These are phyloP conservation scores for Primulina eburnea DNA, from an alignment of 257 asterid genomes.

Conservation along the genomic window DNA sequence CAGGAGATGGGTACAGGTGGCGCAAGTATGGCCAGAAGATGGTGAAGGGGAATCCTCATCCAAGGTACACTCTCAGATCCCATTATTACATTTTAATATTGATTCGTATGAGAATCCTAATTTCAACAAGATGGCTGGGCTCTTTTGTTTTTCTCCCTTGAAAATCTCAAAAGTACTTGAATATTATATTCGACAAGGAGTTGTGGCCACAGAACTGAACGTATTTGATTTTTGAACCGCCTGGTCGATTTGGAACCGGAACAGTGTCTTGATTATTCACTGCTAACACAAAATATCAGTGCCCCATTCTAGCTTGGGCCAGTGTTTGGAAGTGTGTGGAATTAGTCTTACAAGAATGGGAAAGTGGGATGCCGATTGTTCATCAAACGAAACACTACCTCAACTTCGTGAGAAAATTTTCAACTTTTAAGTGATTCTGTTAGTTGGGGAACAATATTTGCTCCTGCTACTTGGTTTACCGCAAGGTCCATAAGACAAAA, in stretches of 20 bases:
- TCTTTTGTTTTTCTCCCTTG: not conserved
- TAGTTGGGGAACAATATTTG: not conserved
- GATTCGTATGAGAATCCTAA: conserved; percentile 20
- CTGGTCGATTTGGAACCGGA: conserved; percentile 5
- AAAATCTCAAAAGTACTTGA: conserved; percentile 16
- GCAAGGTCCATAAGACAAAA: not conserved
- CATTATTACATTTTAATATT: conserved; percentile 16
- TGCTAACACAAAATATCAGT: not conserved
- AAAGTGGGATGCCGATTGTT: not conserved
- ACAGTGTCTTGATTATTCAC: not conserved
- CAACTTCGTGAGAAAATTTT: not conserved
- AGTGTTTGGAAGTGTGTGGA: not conserved
- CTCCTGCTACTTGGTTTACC: not conserved
- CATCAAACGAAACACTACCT: conserved; percentile 10
- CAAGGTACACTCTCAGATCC: conserved; percentile 50
- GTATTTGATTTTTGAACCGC: conserved; percentile 14
- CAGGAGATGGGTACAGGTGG: conserved; percentile 98
- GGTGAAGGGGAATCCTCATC: conserved; percentile 98
- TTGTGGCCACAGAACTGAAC: conserved; percentile 5
- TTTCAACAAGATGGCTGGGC: not conserved
- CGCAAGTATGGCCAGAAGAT: conserved; percentile 96
- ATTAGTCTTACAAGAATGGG: not conserved
- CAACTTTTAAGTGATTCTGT: not conserved
- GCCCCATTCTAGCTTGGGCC: not conserved
- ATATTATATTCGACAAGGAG: conserved; percentile 8